Evolutionary conservation across 192 early-diverging fungal genomes (phyloP).

Genomic region (Umbelopsis vinacea): DNA sequence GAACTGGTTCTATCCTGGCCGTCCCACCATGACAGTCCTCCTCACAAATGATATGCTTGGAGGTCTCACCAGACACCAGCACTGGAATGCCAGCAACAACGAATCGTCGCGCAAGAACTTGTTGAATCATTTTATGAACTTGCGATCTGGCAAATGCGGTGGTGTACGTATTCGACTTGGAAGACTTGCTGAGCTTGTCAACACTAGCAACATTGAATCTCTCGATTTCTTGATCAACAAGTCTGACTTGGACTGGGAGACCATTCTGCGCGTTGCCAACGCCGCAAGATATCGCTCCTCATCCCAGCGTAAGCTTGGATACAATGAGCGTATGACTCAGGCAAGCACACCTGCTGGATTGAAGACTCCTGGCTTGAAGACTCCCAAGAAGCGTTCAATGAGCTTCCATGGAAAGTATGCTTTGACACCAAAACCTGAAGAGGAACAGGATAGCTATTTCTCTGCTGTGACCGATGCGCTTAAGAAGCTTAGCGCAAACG

Average conservation of each 20-base stretch:
- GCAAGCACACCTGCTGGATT: constrained; percentile 50
- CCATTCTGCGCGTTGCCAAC: constrained; percentile 50
- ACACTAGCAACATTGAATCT: constrained; percentile 76
- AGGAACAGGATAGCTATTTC: constrained; percentile 39
- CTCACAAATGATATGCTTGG: constrained; percentile 84
- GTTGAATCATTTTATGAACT: constrained; percentile 84
- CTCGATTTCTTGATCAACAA: constrained; percentile 83
- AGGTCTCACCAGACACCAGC: constrained; percentile 41
- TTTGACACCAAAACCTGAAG: constrained; percentile 28
- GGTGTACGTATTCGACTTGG: constrained; percentile 76
- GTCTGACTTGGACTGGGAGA: constrained; percentile 57
- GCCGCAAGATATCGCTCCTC: constrained; percentile 38
- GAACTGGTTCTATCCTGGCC: constrained; percentile 72
- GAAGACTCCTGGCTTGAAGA: constrained; percentile 35
- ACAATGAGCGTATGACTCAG: constrained; percentile 52
- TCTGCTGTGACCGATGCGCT: constrained; percentile 38
- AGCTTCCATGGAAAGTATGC: constrained; percentile 36
- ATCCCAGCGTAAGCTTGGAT: constrained; percentile 44
- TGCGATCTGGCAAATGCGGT: constrained; percentile 68
- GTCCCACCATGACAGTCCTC: constrained; percentile 79
- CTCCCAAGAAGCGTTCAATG: constrained; percentile 35
- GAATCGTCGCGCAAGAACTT: constrained; percentile 63
- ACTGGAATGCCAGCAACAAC: constrained; percentile 30
- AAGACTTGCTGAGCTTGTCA: constrained; percentile 76
- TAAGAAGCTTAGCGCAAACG: constrained; percentile 25